Percentiles rank a stretch among this genome's conserved stretches.
Evolutionary conservation across 768 basidiomycete genomes (phyloP).

Genomic region (Solioccasus polychromus): DNA sequence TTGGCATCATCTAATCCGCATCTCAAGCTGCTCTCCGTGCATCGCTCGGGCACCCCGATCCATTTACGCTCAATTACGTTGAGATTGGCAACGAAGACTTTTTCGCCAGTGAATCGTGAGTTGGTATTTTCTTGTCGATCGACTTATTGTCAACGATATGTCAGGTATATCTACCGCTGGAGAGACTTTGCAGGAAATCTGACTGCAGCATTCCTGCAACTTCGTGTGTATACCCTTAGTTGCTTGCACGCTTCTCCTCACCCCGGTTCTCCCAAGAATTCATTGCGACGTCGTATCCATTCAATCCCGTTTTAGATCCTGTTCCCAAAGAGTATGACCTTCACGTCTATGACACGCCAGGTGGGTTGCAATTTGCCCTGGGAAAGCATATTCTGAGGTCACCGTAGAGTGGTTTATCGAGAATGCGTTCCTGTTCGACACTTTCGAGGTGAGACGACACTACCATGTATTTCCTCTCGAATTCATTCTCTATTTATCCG

Average conservation of each 20-base stretch:
- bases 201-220: constrained; percentile 44
- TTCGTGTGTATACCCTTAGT: constrained; percentile 35
- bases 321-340: constrained; percentile 51
- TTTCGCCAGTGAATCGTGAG: constrained; percentile 35
- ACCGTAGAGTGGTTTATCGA: constrained; percentile 37
- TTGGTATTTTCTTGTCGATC: neutral
- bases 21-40: constrained; percentile 46
- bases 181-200: constrained; percentile 44
- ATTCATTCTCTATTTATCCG: neutral
- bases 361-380: neutral
- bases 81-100: constrained; percentile 60
- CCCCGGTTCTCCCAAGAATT: constrained; percentile 38
- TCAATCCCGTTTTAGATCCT: constrained; percentile 45
- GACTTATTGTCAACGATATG: neutral
- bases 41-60: constrained; percentile 50
- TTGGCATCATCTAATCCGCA: neutral
- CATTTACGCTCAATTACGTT: constrained; percentile 46
- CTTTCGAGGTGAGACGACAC: constrained; percentile 32
- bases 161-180: constrained; percentile 52
- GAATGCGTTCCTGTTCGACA: constrained; percentile 48
- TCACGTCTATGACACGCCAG: constrained; percentile 53
- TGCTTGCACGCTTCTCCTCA: constrained; percentile 10
- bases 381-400: neutral
- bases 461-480: neutral
- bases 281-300: constrained; percentile 49